Evolutionary conservation across 345 rosid genomes (phyloP).

Genomic region (Aquilaria malaccensis): DNA sequence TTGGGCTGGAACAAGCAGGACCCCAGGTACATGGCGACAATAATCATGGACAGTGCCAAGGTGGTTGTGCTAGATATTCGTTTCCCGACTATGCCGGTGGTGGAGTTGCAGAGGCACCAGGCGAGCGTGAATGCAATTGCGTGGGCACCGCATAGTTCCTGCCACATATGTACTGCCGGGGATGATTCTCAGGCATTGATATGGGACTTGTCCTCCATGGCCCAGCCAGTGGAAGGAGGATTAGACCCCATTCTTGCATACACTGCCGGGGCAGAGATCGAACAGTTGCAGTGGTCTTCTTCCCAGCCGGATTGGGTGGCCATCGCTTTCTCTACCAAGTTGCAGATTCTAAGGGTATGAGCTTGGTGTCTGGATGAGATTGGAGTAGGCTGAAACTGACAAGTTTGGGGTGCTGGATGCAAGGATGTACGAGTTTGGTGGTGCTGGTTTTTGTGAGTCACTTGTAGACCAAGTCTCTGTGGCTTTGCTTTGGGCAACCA

Average conservation of each 20-base stretch:
- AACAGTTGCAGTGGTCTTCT: conserved; percentile 96
- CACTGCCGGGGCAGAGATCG: conserved; percentile 93
- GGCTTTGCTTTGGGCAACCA: no score
- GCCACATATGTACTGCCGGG: conserved; percentile 94
- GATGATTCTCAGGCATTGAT: conserved; percentile 95
- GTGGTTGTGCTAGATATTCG: conserved; percentile 93
- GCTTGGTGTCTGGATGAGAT: no score
- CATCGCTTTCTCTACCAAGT: conserved; percentile 84
- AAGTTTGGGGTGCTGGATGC: no score
- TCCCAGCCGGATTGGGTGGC: conserved; percentile 99
- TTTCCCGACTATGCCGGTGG: conserved; percentile 85
- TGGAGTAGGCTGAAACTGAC: no score
- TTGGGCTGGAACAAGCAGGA: conserved; percentile 99
- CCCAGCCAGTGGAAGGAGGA: conserved; percentile 93
- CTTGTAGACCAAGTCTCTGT: no score
- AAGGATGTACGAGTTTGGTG: no score
- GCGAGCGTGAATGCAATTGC: conserved; percentile 89
- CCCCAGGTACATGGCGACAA: conserved; percentile 95
- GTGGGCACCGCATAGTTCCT: conserved; percentile 99
- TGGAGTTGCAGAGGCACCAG: conserved; percentile 89
- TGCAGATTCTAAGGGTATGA: conserved; percentile 97
- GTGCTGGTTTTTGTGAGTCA: no score
- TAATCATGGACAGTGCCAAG: conserved; percentile 90
- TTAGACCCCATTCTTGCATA: conserved; percentile 92
- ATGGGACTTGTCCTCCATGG: conserved; percentile 95